A percentile compares a stretch with the other conserved stretches of the same genome.
Conservation (phyloP, 1,284 basidiomycete species). For the Apiotrichum gracile region DNA sequence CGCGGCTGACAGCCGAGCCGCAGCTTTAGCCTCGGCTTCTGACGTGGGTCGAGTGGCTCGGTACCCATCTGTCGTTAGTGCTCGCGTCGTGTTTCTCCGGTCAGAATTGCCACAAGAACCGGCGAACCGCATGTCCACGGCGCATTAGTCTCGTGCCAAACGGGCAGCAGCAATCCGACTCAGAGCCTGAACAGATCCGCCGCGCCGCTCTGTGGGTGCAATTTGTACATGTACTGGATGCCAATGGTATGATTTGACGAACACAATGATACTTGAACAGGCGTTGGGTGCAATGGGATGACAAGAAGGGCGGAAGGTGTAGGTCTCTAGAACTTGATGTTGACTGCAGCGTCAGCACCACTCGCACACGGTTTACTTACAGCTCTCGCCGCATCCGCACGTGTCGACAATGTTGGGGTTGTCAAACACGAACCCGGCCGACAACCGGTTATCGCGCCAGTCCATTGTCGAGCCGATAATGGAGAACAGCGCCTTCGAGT, state of each 20-base stretch:
- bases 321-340: slow-evolving; percentile 8
- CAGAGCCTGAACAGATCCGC: too few species aligned
- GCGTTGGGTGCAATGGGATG: neutral
- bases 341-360: slow-evolving; percentile 3
- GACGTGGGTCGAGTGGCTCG: too few species aligned
- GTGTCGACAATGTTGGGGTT: slow-evolving; percentile 46
- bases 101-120: too few species aligned
- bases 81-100: too few species aligned
- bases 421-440: slow-evolving; percentile 49
- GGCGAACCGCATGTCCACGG: too few species aligned
- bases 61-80: too few species aligned
- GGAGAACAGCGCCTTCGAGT: slow-evolving; percentile 94
- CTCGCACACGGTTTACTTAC: neutral
- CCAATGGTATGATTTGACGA: slow-evolving; percentile 2
- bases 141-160: too few species aligned
- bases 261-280: neutral
- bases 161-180: too few species aligned
- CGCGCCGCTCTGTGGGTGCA: neutral
- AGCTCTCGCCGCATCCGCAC: slow-evolving; percentile 45
- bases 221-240: slow-evolving; percentile 7
- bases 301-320: neutral
- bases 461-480: slow-evolving; percentile 99
- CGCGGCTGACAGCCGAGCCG: too few species aligned
- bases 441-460: slow-evolving; percentile 88
- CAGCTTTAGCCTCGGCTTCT: too few species aligned